Base-by-base conservation (phyloP, 2,329 filamentous ascomycete genomes). In the Sclerotiophoma versabilis region DNA sequence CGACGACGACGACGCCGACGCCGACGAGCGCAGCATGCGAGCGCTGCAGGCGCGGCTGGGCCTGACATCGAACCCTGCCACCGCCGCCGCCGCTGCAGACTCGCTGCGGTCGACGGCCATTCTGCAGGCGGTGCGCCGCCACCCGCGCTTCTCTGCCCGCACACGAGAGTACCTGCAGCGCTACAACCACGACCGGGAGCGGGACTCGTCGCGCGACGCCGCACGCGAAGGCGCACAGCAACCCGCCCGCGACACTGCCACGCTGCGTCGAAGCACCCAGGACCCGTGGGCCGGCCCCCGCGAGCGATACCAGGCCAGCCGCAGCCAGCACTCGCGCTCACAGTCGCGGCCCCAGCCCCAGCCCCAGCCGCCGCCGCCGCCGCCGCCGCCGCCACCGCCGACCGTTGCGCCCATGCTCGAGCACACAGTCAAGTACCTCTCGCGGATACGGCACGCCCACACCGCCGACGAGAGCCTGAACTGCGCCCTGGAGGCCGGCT, bases 341-440 rank as follows among this genome's bases (percentile, higher is more conserved):
- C 64, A 63, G 54, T 65, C 69, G 41, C 68, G 20, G 10, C 26
- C 39, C 19, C 41, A 22, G 20, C 14, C 43, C 22, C 34, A 36
- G 11, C 47, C 67, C 2, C 63, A 62, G 46, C 61, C 19, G 52
- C 66, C 57, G 10, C 50, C 69, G n/a, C 30, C 68, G 9, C 66
- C 59, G n/a, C 49, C 68, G 3, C 63, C 61, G 49, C 62, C 23
- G 49, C 66, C 57, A 12, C 52, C 69, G 15, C 32, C 70, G 4
- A 17, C 64, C 7, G 61, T 66, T 3, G 72, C 74, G 30, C 70
- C 74, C 12, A 71, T 76, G 44, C 68, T 88, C 45, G 84, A 86
- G 64, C 81, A 84, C 60, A 82, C 83, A 1, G 83, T 89, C 63
- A 81, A 80, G 62, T 89, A 88, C 68, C 78, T 89, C 14, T 82